A percentile compares a stretch with the other conserved stretches of the same genome.
Evolutionary conservation across 345 rosid genomes (phyloP).

Genomic region (Aquilaria malaccensis): DNA sequence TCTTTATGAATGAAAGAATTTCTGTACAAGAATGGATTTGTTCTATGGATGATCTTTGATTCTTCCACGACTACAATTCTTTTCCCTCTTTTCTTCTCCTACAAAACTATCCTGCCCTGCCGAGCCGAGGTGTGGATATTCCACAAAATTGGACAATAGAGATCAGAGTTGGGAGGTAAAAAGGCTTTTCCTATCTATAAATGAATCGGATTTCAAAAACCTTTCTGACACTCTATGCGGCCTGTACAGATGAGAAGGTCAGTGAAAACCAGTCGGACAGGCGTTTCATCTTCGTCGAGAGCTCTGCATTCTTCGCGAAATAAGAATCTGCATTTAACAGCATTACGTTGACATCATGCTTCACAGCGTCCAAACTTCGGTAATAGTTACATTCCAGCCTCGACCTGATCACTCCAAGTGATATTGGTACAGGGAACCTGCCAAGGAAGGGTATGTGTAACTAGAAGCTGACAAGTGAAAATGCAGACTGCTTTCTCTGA

Average conservation of each 20-base stretch:
- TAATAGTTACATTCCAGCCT: constrained; percentile 86
- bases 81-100: not conserved
- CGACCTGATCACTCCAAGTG: constrained; percentile 55
- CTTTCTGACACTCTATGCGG: constrained; percentile 6
- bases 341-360: constrained; percentile 71
- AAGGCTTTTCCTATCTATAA: constrained; percentile 34
- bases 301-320: constrained; percentile 49
- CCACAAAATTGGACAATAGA: constrained; percentile 19
- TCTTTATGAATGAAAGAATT: constrained; percentile 9
- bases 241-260: constrained; percentile 43
- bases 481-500: constrained; percentile 6
- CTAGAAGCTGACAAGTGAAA: not conserved
- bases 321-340: constrained; percentile 58
- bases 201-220: constrained; percentile 1
- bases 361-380: constrained; percentile 64
- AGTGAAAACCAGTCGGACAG: constrained; percentile 50
- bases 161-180: not conserved
- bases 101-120: not conserved
- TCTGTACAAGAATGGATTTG: constrained; percentile 35
- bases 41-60: constrained; percentile 17
- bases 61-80: constrained; percentile 21
- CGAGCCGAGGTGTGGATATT: constrained; percentile 1
- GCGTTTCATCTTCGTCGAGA: constrained; percentile 41
- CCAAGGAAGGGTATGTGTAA: constrained; percentile 1
- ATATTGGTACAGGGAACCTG: constrained; percentile 90